Evolutionary conservation across 179 eudicot genomes (phyloP), one percentile per base, ranked within the genome.

Genomic region (Carnegiea gigantea): DNA sequence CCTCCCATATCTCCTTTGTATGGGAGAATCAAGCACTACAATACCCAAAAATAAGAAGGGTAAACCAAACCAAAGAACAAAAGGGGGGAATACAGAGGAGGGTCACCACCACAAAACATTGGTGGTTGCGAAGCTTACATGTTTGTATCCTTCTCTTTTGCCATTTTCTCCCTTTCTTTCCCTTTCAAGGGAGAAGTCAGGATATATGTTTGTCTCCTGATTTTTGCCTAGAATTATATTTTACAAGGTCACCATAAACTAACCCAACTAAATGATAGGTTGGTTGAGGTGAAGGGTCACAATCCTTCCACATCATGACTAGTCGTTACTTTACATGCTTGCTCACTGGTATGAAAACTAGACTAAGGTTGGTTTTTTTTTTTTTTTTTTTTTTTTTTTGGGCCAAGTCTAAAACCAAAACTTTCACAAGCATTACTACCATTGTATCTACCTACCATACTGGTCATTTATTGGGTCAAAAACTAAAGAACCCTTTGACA

Each of bases 401-500:
- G 46, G 65, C 80, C 76, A 79, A 73, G 43, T 77, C 83, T 82
- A 83, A 65, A n/a, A 83, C 79, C 87, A 85, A 85, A 40, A 71
- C 85, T 72, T 82, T 79, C 75, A 85, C 78, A 79, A 82, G 6
- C 83, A 82, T 75, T 54, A 26, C 21, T 36, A 36, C 43, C 9
- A 18, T 70, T 10, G 46, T 30, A 70, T 21, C 46, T 57, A 70
- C 36, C 73, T 70, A 70, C 21, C 72, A 26, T 67, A 62, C 30
- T 28, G 40, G 72, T 67, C 72, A 67, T 12, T 67, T 28, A 12
- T 5, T 28, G 10, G 30, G 72, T 67, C 40, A 67, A 67, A 67
- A 23, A 51, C 79, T 85, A 89, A 87, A 81, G 87, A 83, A 91
- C 88, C 86, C 88, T 92, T 84, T 88, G 95, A 85, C 87, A 89